Evolutionary conservation across 2,329 filamentous ascomycete genomes (phyloP).

Genomic region (Cordyceps militaris): DNA sequence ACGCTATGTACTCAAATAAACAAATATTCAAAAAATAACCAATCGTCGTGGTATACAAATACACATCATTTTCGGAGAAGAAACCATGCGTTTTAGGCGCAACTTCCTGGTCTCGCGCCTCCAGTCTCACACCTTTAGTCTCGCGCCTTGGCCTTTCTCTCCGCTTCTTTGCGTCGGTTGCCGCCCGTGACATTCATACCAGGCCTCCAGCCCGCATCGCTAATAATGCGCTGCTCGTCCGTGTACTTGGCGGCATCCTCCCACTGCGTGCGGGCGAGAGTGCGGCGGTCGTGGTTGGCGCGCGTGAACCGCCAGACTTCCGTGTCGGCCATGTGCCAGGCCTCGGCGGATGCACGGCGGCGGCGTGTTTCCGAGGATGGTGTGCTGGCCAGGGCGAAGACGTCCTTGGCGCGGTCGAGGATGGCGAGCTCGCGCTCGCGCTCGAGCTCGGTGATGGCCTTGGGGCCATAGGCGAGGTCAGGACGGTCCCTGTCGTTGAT

Average conservation of each 20-base stretch:
- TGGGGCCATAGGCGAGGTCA: conserved; percentile 40
- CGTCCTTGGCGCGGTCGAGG: conserved; percentile 40
- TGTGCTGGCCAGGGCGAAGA: conserved; percentile 41
- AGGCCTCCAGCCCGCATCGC: conserved; percentile 4
- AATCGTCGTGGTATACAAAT: not conserved
- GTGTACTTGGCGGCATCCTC: conserved; percentile 60
- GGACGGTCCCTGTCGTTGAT: conserved; percentile 12
- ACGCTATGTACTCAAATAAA: not conserved
- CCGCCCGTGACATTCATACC: conserved; percentile 27
- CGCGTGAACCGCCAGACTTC: conserved; percentile 71
- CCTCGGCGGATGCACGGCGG: conserved; percentile 48
- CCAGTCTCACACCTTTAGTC: not conserved
- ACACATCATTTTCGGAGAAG: not conserved
- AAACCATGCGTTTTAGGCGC: not conserved
- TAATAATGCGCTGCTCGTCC: conserved; percentile 13
- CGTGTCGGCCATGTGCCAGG: conserved; percentile 64
- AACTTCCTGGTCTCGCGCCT: not conserved
- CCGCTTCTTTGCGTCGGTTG: conserved; percentile 30
- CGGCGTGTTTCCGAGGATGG: conserved; percentile 36
- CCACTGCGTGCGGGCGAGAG: conserved; percentile 60
- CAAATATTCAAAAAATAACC: not conserved
- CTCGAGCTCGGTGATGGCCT: conserved; percentile 42
- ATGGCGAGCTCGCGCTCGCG: conserved; percentile 48
- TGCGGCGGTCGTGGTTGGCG: conserved; percentile 56
- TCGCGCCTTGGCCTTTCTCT: conserved; percentile 19